Base-by-base conservation (phyloP, 805 yeast genomes). In the Tetrapisispora taiwanensis region DNA sequence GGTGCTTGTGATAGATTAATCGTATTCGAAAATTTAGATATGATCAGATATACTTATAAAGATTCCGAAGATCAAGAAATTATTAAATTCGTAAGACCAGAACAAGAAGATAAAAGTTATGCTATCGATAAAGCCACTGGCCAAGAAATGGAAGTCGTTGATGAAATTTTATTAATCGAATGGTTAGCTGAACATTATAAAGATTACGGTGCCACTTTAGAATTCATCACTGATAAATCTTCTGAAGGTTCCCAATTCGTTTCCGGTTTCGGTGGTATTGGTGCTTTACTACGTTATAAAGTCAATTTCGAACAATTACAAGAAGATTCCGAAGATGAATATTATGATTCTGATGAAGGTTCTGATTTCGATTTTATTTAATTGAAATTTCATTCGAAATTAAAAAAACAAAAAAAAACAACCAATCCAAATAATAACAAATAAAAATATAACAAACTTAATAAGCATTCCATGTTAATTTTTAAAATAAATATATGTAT, bases 221-320 rank as follows among this genome's bases (percentile, higher is more conserved):
- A 92, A 72, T 92, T 92, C 57, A 95, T 92, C 54, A 85, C 97
- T 41, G 97, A 92, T 71, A 81, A 87, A 70, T 84, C 95, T 19
- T 82, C 95, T 36, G 99, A 92, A 70, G 99, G 99, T 74, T 95
- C 97, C 38, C 99, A 92, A 72, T 92, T 92, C 68, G 94, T 84
- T 48, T 82, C 80, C 57, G 99, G 99, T 48, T 92, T 92, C 62
- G 99, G 99, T 83, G 99, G 98, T 71, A 78, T 92, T 53, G 99
- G 99, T 66, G 97, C 96, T 46, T 65, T 92, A 56, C 73, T 92
- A 65, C 87, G 99, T 72, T 92, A 92, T 70, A 88, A 88, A 69
- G 92, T 92, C 56, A 92, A 92, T 72, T 92, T 92, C 59, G 98
- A 92, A 66, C 97, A 88, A 73, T 76, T 92, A 62, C 84, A 72